Base-by-base conservation (phyloP, 306 rosid species). In the Datisca glomerata region DNA sequence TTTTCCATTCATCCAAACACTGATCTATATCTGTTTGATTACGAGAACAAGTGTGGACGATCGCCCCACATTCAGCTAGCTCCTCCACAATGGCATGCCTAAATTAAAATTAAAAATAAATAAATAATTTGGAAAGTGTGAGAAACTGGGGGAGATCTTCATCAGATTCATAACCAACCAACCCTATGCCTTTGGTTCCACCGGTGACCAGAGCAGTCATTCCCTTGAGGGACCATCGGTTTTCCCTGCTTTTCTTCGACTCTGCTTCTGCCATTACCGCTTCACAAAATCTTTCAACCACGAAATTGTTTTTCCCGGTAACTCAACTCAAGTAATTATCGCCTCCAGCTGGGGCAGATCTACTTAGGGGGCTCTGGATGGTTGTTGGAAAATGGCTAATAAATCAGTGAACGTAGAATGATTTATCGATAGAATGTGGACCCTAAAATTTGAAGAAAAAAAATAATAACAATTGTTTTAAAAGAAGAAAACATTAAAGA, bases 161-260 rank as follows among this genome's bases (percentile, higher is more conserved):
- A 7, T 38, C 3, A 40, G 3, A 23, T 2, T n/a, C 3, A 21
- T 3, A 23, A 24, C 6, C 8, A 4, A 23, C 59, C 14, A 9
- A 69, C 70, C 75, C 81, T 12, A 74, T 69, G 51, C 77, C 81
- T 32, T 52, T 60, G 24, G 67, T 64, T 41, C 81, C 81, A 7
- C 77, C 77, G 1, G 76, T 69, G 13, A 74, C 71, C 12, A 73
- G 70, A 38, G 76, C 68, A 2, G 72, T 74, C 70, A 40, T 52
- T 4, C 81, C 77, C 35, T 69, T n/a, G 7, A 74, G 77, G 24
- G 77, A 69, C 74, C 81, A 74, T 54, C 74, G 53, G 31, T 42
- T 51, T 36, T 16, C 21, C 13, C 27, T 49, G 59, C 28, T 55
- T n/a, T 39, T 51, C 2, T 4, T 38, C 5, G 24, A 19, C 51